Evolutionary conservation across 2,329 filamentous ascomycete species (phyloP).

Genomic region (Aaosphaeria pasadenensis): DNA sequence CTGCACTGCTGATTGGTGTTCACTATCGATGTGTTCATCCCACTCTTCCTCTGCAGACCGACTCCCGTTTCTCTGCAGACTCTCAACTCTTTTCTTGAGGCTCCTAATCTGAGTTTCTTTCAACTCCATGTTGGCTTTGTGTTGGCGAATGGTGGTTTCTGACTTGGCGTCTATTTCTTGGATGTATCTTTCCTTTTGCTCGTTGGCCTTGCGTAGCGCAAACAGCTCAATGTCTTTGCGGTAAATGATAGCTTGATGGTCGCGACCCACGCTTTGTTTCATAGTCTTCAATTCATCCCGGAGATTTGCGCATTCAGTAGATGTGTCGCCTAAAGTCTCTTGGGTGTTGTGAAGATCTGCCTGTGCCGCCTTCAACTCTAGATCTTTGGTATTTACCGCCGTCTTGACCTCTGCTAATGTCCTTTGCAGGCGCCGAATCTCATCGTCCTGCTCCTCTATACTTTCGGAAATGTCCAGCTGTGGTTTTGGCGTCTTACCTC

Average conservation of each 20-base stretch:
- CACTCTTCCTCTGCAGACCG: slow-evolving; percentile 5
- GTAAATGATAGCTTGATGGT: slow-evolving; percentile 33
- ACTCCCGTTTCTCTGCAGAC: slow-evolving; percentile 20
- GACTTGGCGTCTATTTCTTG: slow-evolving; percentile 26
- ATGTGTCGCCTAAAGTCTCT: slow-evolving; percentile 26
- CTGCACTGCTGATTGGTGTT: slow-evolving; percentile 24
- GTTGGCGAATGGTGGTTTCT: slow-evolving; percentile 21
- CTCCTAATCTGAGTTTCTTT: slow-evolving; percentile 28
- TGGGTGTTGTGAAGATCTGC: slow-evolving; percentile 27
- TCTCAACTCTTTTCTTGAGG: slow-evolving; percentile 25
- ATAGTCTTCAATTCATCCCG: slow-evolving; percentile 29
- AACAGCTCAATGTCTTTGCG: slow-evolving; percentile 37
- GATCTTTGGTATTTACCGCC: slow-evolving; percentile 22
- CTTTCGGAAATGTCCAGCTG: neutral
- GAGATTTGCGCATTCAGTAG: slow-evolving; percentile 24
- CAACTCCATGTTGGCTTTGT: slow-evolving; percentile 24
- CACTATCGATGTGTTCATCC: slow-evolving; percentile 13
- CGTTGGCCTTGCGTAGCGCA: slow-evolving; percentile 32
- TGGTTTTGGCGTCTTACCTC: neutral
- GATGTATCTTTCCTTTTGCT: slow-evolving; percentile 32
- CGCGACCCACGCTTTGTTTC: slow-evolving; percentile 26
- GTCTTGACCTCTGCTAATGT: slow-evolving; percentile 24
- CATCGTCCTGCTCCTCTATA: slow-evolving; percentile 19
- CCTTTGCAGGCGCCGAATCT: slow-evolving; percentile 26
- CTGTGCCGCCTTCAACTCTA: slow-evolving; percentile 18